These are phyloP conservation scores for Phialemonium atrogriseum DNA, from an alignment of 2,329 filamentous ascomycete genomes.

Conservation along the genomic window DNA sequence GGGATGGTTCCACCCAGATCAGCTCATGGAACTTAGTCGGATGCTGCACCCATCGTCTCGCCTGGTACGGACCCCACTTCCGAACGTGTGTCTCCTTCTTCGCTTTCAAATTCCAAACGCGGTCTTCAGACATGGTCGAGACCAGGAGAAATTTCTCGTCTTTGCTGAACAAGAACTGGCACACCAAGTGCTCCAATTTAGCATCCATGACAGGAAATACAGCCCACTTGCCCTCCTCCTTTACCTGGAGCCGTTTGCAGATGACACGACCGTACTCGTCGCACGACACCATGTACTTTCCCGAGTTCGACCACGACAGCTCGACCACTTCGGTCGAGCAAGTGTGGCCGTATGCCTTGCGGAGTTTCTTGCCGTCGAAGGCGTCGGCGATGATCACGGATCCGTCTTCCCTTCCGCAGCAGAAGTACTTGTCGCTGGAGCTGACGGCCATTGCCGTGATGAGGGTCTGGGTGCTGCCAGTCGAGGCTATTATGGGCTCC, in stretches of 20 bases:
- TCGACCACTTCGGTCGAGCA: background rate
- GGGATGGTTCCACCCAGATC: background rate
- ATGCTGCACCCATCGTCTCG: background rate
- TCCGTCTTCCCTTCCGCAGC: conserved; percentile 3
- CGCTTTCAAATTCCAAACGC: background rate
- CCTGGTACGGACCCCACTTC: background rate
- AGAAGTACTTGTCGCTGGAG: conserved; percentile 1
- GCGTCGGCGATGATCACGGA: conserved; percentile 1
- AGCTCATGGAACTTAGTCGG: background rate
- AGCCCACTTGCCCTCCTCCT: conserved; percentile 3
- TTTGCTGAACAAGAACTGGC: conserved; percentile 3
- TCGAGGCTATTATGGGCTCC: conserved; percentile 1
- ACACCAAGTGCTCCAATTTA: background rate
- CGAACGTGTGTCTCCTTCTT: background rate
- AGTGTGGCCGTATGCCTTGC: conserved; percentile 3
- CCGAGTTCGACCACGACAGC: conserved; percentile 1
- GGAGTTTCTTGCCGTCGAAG: background rate
- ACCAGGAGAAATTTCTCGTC: conserved; percentile 2
- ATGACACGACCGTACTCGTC: conserved; percentile 1
- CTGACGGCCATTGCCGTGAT: conserved; percentile 1
- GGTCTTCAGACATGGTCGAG: background rate
- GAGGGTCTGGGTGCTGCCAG: background rate
- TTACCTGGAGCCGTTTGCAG: conserved; percentile 1
- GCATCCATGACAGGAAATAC: conserved; percentile 2
- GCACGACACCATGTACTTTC: conserved; percentile 3